A percentile compares a stretch with the other conserved stretches of the same genome.
phyloP scores from a whole-genome alignment of 164 flowering plant genomes.

The Stephania japonica region DNA sequence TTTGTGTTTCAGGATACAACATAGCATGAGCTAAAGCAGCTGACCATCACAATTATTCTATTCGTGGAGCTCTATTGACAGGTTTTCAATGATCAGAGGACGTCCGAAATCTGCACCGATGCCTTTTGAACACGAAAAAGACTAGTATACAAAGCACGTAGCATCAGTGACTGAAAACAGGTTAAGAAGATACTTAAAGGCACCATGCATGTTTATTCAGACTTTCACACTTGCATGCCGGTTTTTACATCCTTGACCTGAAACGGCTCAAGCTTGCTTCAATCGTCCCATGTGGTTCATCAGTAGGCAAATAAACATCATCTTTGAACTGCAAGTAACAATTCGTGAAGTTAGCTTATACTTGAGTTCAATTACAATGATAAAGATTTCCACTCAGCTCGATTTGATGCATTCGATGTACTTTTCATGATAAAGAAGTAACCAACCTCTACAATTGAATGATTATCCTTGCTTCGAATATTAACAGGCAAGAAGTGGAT shows the following conservation, averaged over 20 bases:
- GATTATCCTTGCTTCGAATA: conserved; percentile 59
- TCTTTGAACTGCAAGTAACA: conserved; percentile 66
- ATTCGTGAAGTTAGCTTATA: neutral
- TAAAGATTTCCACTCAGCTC: too few relatives aligned
- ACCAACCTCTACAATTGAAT: conserved; percentile 69
- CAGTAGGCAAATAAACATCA: conserved; percentile 88
- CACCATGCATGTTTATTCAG: neutral
- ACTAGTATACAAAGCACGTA: neutral
- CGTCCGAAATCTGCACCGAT: neutral
- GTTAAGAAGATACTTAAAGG: neutral
- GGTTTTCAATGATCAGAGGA: neutral
- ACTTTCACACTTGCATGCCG: neutral
- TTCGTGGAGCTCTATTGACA: too few relatives aligned
- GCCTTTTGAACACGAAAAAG: neutral
- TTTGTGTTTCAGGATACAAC: too few relatives aligned
- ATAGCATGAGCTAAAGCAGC: too few relatives aligned
- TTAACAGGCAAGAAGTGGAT: conserved; percentile 93
- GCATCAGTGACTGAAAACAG: neutral
- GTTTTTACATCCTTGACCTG: conserved; percentile 54
- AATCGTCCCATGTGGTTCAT: conserved; percentile 96
- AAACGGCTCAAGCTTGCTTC: conserved; percentile 78
- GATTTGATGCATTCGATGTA: too few relatives aligned
- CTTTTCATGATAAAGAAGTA: neutral
- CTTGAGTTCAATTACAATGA: too few relatives aligned
- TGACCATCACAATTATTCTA: too few relatives aligned